Percentiles rank a stretch among this genome's conserved stretches.
Evolutionary conservation across 306 rosid species (phyloP).

Genomic region (Lablab purpureus): DNA sequence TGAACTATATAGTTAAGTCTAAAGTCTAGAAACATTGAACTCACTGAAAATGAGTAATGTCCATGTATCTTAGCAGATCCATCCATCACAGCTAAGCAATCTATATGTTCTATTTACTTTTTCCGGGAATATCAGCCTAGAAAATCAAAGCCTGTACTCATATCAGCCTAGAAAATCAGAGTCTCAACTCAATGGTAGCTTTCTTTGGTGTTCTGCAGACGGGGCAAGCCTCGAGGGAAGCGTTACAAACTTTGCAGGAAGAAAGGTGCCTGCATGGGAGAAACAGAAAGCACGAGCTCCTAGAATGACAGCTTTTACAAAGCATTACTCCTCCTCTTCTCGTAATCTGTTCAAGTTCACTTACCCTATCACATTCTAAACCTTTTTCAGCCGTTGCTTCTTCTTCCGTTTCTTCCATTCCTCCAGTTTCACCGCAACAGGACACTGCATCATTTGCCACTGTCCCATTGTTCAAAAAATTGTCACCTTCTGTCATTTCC

Average conservation of each 20-base stretch:
- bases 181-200: constrained; percentile 78
- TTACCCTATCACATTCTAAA: neutral
- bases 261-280: constrained; percentile 92
- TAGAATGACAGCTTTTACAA: constrained; percentile 67
- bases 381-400: constrained; percentile 28
- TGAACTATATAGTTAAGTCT: neutral
- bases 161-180: constrained; percentile 65
- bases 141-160: constrained; percentile 50
- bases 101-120: constrained; percentile 25
- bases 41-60: constrained; percentile 15
- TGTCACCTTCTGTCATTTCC: constrained; percentile 54
- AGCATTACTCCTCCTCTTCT: constrained; percentile 37
- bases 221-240: constrained; percentile 71
- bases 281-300: constrained; percentile 64
- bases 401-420: constrained; percentile 12
- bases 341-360: constrained; percentile 26
- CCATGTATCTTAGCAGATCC: constrained; percentile 6
- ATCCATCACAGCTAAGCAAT: constrained; percentile 16
- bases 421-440: constrained; percentile 51
- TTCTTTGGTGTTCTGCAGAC: constrained; percentile 71
- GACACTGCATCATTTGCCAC: constrained; percentile 72
- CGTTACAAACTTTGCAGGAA: constrained; percentile 77
- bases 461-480: constrained; percentile 8
- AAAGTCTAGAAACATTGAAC: constrained; percentile 24
- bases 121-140: constrained; percentile 42